These are phyloP conservation scores for Fistulina hepatica DNA, from an alignment of 1,284 basidiomycete genomes.

Conservation along the genomic window DNA sequence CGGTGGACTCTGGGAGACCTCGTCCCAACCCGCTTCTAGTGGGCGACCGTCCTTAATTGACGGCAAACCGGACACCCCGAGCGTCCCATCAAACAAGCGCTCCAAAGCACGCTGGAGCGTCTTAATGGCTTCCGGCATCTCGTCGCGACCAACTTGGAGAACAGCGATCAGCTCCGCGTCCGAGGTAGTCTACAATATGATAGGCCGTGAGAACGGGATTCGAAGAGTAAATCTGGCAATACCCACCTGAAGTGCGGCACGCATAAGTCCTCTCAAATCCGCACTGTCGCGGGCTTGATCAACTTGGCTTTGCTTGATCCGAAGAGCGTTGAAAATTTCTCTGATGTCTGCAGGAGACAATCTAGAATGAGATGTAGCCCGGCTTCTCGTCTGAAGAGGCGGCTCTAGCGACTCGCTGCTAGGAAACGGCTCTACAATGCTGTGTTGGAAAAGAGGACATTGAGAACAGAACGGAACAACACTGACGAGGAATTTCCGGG, in stretches of 20 bases:
- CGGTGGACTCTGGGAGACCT: neutral
- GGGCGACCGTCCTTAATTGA: neutral
- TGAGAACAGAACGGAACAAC: neutral
- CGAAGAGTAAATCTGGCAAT: constrained; percentile 15
- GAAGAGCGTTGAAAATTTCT: constrained; percentile 26
- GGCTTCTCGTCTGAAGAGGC: neutral
- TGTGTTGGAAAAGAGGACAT: neutral
- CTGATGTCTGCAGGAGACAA: constrained; percentile 16
- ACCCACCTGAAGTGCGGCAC: constrained; percentile 41
- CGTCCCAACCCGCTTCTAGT: neutral
- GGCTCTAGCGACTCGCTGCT: neutral
- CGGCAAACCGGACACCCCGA: neutral
- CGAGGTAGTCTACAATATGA: constrained; percentile 1
- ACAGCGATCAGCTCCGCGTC: constrained; percentile 29
- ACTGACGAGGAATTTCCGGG: too few relatives aligned
- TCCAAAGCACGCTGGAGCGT: constrained; percentile 63
- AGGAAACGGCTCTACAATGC: neutral
- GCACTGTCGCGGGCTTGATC: constrained; percentile 45
- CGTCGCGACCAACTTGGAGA: constrained; percentile 51
- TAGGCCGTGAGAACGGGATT: neutral
- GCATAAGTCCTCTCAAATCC: constrained; percentile 49
- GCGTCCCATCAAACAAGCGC: constrained; percentile 20
- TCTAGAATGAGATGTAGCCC: neutral
- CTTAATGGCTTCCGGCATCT: constrained; percentile 73
- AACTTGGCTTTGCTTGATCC: constrained; percentile 38